Conservation (phyloP, 257 asterid genomes). For the Haberlea rhodopensis region DNA sequence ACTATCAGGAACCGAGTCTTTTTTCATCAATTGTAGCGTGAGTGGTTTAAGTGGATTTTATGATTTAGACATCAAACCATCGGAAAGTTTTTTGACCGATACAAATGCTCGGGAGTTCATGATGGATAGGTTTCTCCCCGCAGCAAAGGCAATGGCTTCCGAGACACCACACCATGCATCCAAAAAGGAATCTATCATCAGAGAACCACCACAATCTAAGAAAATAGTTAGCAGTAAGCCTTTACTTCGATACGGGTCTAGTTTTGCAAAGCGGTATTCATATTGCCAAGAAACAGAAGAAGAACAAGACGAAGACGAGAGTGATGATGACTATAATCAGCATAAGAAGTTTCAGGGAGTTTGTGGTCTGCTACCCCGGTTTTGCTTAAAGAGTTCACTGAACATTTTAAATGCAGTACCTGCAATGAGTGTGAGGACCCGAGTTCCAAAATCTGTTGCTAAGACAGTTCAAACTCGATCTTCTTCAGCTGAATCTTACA, state of each 20-base stretch:
- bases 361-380: constrained; percentile 67
- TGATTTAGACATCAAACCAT: constrained; percentile 38
- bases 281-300: constrained; percentile 38
- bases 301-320: constrained; percentile 32
- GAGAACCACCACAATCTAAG: constrained; percentile 37
- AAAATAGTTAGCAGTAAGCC: constrained; percentile 43
- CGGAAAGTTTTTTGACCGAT: constrained; percentile 36
- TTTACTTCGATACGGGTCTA: constrained; percentile 75
- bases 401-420: constrained; percentile 48
- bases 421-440: constrained; percentile 47
- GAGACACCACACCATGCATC: constrained; percentile 45
- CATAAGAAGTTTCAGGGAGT: constrained; percentile 32
- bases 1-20: constrained; percentile 67
- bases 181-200: constrained; percentile 41
- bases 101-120: constrained; percentile 51
- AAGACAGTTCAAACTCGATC: constrained; percentile 36
- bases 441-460: constrained; percentile 39
- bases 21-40: constrained; percentile 65
- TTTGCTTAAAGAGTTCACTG: constrained; percentile 47
- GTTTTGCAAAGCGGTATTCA: constrained; percentile 51
- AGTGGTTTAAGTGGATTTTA: constrained; percentile 66
- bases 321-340: constrained; percentile 38
- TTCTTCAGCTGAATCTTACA: constrained; percentile 41
- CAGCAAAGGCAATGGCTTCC: constrained; percentile 66
- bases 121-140: constrained; percentile 89